Evolutionary conservation across 805 yeast genomes (phyloP), one percentile per base, ranked within the genome.

Genomic region (Candida koratica): DNA sequence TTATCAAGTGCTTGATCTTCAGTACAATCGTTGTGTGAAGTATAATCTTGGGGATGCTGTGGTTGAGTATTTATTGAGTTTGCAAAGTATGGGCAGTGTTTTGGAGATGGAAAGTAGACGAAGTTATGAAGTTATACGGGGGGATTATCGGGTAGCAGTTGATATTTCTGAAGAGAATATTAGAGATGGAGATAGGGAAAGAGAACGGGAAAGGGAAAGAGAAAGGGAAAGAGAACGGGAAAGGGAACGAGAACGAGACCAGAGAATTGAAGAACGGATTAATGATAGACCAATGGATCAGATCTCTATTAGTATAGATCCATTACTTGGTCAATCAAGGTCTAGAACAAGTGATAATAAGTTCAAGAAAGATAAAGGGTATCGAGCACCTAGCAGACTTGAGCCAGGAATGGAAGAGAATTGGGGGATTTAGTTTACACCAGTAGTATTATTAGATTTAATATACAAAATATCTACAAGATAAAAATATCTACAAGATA

Each of bases 1-100:
- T 24, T 59, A 73, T n/a, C 74, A 67, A 37, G 71, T 77, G 15
- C 73, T 74, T 5, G 72, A 72, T 40, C 70, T 64, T 19, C 83
- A 78, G 48, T 61, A 68, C 32, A 56, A 62, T 6, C 61, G 75
- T 30, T 61, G 77, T 0, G 68, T 78, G 15, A 61, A 64, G 28
- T 61, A 53, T 17, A 65, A 67, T 9, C 58, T 78, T 42, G 69
- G 63, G 39, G 67, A 64, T 12, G 55, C 77, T 1, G 48, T 75
- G 8, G 52, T 57, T 8, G 77, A 75, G 30, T 77, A 71, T 46
- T 54, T 64, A 13, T 28, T 37, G 16, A 46, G 58, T 26, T 46
- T 69, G 32, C 65, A 58, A 39, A 42, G 48, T n/a, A 45, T 49
- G 11, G 49, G 38, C 11, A 19, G 28, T 6, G 38, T 28, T 14